Conservation (phyloP, 345 rosid species). For the Gossypium australe region DNA sequence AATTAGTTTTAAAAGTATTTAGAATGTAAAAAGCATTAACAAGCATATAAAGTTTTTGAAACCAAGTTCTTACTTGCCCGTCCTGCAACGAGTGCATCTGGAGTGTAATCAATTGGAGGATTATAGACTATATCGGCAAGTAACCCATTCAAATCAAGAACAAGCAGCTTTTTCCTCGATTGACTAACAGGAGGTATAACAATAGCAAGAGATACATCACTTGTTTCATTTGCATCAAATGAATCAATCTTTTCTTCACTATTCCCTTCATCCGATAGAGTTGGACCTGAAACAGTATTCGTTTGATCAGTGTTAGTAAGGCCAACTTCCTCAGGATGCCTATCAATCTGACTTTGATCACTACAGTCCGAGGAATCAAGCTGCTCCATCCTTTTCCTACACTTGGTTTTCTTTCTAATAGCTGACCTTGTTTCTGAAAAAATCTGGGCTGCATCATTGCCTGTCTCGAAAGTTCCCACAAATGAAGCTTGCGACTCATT, state of each 20-base stretch:
- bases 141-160: slow-evolving; percentile 89
- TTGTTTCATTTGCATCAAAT: slow-evolving; percentile 1
- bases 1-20: not conserved
- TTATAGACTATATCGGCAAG: slow-evolving; percentile 58
- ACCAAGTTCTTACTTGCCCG: slow-evolving; percentile 48
- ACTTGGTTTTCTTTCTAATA: slow-evolving; percentile 7
- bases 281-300: not conserved
- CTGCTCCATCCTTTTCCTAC: slow-evolving; percentile 13
- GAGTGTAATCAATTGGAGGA: slow-evolving; percentile 34
- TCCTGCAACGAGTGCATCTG: slow-evolving; percentile 45
- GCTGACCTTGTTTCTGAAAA: not conserved
- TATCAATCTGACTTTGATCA: not conserved
- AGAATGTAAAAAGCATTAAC: slow-evolving; percentile 3
- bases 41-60: not conserved
- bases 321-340: slow-evolving; percentile 8
- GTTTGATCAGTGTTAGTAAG: not conserved
- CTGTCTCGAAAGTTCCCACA: slow-evolving; percentile 14
- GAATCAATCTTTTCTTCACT: slow-evolving; percentile 1
- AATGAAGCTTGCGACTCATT: slow-evolving; percentile 11
- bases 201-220: slow-evolving; percentile 10
- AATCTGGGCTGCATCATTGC: not conserved
- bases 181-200: slow-evolving; percentile 9
- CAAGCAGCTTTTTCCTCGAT: slow-evolving; percentile 49
- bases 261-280: not conserved
- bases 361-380: slow-evolving; percentile 7